Conservation (phyloP, 495 filamentous ascomycete genomes). For the Aspergillus kassunensis region DNA sequence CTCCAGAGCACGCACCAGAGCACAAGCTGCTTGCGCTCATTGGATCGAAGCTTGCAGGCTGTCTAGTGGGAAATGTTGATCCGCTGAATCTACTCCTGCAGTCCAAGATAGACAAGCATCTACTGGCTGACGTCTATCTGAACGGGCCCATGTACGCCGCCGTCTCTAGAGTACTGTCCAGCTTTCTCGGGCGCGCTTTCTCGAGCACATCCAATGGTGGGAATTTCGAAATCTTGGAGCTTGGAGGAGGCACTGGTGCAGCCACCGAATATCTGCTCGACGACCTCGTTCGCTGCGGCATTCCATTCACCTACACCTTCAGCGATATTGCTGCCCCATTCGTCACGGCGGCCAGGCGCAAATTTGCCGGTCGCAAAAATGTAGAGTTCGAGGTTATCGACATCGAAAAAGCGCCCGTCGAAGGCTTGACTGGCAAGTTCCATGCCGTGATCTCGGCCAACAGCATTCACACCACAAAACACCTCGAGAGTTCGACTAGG, state of each 20-base stretch:
- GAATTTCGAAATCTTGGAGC: constrained; percentile 34
- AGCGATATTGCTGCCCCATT: constrained; percentile 38
- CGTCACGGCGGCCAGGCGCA: constrained; percentile 27
- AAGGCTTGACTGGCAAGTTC: constrained; percentile 17
- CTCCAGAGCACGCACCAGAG: constrained; percentile 25
- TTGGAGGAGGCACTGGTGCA: constrained; percentile 37
- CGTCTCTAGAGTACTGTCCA: neutral
- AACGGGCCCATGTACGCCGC: constrained; percentile 24
- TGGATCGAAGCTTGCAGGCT: constrained; percentile 17
- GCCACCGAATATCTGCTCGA: neutral
- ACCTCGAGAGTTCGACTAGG: constrained; percentile 20
- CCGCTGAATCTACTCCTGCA: constrained; percentile 29
- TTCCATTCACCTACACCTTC: constrained; percentile 37
- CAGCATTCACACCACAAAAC: constrained; percentile 42
- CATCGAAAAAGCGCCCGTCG: constrained; percentile 28
- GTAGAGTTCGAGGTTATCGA: constrained; percentile 30
- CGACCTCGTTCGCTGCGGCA: neutral
- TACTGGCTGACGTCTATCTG: constrained; percentile 27
- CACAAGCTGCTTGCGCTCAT: constrained; percentile 24
- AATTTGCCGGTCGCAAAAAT: constrained; percentile 20
- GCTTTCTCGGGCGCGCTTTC: constrained; percentile 9
- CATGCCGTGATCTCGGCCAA: constrained; percentile 39
- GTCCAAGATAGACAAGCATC: constrained; percentile 18
- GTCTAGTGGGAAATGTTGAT: constrained; percentile 28
- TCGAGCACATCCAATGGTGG: neutral